phyloP scores from a whole-genome alignment of 2,329 filamentous ascomycete genomes.

The Neofusicoccum kwambonambiense region DNA sequence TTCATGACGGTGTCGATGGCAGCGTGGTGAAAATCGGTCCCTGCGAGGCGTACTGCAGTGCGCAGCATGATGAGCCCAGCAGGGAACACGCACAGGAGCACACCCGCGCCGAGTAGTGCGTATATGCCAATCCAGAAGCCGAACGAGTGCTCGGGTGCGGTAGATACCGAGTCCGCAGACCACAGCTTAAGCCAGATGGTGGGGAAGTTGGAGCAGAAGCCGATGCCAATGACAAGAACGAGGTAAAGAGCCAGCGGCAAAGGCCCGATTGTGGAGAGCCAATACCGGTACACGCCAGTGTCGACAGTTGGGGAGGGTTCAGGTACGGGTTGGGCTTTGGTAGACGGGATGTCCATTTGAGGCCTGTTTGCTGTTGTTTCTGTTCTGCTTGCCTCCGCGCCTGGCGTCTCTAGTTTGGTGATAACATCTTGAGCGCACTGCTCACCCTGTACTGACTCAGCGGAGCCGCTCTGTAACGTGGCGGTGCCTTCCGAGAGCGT shows the following conservation, averaged over 20 bases:
- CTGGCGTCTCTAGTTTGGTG: neutral
- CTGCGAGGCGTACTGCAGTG: neutral
- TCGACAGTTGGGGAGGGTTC: neutral
- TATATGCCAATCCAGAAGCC: conserved; percentile 36
- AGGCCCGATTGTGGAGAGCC: neutral
- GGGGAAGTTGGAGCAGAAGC: neutral
- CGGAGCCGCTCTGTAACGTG: conserved; percentile 34
- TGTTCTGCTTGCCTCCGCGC: neutral
- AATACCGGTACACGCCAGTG: neutral
- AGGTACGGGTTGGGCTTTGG: neutral
- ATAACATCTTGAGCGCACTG: neutral
- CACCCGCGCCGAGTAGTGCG: conserved; percentile 28
- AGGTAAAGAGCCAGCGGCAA: neutral
- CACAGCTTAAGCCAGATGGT: neutral
- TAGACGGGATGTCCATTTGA: neutral
- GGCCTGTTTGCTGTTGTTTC: neutral
- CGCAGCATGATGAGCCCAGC: neutral
- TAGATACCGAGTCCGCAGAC: neutral
- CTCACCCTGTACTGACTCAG: neutral
- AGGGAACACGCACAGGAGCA: conserved; percentile 20
- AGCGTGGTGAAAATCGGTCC: neutral
- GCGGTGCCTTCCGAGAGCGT: conserved; percentile 31
- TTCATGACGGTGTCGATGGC: conserved; percentile 16
- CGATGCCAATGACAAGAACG: neutral
- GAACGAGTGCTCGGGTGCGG: conserved; percentile 11